Conservation (phyloP, 768 basidiomycete genomes). For the Panus rudis region DNA sequence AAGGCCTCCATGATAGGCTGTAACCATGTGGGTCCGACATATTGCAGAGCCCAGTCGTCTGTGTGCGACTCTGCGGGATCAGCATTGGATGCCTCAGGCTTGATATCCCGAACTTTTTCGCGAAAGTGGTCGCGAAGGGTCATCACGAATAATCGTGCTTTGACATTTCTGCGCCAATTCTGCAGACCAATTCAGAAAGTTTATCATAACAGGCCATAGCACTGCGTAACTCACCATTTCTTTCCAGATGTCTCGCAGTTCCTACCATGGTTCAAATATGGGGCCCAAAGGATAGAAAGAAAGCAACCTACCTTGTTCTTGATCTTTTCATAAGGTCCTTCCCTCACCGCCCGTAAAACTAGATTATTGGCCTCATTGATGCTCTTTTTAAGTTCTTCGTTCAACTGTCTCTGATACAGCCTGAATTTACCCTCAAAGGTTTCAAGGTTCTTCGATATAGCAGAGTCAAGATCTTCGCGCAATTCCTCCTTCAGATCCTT, state of each 20-base stretch:
- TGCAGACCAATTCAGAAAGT: conserved; percentile 4
- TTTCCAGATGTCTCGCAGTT: conserved; percentile 16
- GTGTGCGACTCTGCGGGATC: background rate
- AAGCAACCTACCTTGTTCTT: conserved; percentile 13
- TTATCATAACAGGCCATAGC: background rate
- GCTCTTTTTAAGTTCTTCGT: conserved; percentile 10
- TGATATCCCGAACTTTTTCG: conserved; percentile 12
- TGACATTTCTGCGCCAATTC: conserved; percentile 24
- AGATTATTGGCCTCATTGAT: conserved; percentile 15
- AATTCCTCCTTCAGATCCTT: conserved; percentile 20
- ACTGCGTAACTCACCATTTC: conserved; percentile 18
- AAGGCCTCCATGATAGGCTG: conserved; percentile 25
- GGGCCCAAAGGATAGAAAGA: background rate
- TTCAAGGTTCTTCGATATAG: conserved; percentile 13
- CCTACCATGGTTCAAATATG: conserved; percentile 7
- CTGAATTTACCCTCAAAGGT: conserved; percentile 18
- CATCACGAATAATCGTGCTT: conserved; percentile 22
- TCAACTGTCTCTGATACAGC: conserved; percentile 13
- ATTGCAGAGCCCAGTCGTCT: conserved; percentile 25
- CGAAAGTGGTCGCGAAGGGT: conserved; percentile 26
- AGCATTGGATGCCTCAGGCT: too few species aligned
- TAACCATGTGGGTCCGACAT: conserved; percentile 14
- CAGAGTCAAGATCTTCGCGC: conserved; percentile 14
- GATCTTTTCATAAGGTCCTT: conserved; percentile 21
- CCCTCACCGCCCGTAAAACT: conserved; percentile 13